phyloP scores from a whole-genome alignment of 768 basidiomycete species.

The Russula ochroleuca region DNA sequence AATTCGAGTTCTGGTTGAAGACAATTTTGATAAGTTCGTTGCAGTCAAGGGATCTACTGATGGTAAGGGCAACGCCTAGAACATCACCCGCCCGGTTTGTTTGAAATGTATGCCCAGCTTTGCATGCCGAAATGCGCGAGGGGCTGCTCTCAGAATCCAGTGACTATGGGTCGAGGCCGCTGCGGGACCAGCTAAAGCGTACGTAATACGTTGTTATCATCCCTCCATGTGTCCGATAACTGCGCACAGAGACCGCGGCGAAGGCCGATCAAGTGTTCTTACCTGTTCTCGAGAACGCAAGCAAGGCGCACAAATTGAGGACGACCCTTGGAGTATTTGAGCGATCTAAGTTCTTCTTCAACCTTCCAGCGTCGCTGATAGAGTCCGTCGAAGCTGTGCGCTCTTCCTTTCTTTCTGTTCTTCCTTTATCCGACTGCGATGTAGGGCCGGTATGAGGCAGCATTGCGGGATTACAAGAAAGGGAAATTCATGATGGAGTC shows the following conservation, averaged over 20 bases:
- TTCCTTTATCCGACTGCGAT: not conserved
- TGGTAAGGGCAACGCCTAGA: slow-evolving; percentile 44
- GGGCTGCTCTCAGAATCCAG: slow-evolving; percentile 70
- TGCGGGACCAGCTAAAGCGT: slow-evolving; percentile 87
- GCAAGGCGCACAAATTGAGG: slow-evolving; percentile 88
- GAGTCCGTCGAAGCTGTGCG: slow-evolving; percentile 86
- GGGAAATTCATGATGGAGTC: slow-evolving; percentile 88
- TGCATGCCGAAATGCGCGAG: slow-evolving; percentile 91
- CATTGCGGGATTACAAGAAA: slow-evolving; percentile 94
- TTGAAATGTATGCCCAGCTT: slow-evolving; percentile 44
- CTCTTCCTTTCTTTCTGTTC: slow-evolving; percentile 19
- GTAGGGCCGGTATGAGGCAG: slow-evolving; percentile 90
- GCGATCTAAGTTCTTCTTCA: slow-evolving; percentile 97
- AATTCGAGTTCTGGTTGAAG: slow-evolving; percentile 91
- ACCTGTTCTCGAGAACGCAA: slow-evolving; percentile 91
- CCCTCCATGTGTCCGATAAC: not conserved
- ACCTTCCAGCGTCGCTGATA: slow-evolving; percentile 85
- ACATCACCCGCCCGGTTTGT: not conserved
- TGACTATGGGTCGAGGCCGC: slow-evolving; percentile 78
- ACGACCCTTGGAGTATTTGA: slow-evolving; percentile 95
- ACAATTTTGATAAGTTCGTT: slow-evolving; percentile 97
- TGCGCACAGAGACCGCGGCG: slow-evolving; percentile 67
- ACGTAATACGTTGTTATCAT: slow-evolving; percentile 29
- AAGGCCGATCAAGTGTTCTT: slow-evolving; percentile 96
- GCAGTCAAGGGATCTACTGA: slow-evolving; percentile 97